A percentile compares a stretch with the other conserved stretches of the same genome.
Conservation (phyloP, 768 basidiomycete genomes). For the Mycena indigotica region DNA sequence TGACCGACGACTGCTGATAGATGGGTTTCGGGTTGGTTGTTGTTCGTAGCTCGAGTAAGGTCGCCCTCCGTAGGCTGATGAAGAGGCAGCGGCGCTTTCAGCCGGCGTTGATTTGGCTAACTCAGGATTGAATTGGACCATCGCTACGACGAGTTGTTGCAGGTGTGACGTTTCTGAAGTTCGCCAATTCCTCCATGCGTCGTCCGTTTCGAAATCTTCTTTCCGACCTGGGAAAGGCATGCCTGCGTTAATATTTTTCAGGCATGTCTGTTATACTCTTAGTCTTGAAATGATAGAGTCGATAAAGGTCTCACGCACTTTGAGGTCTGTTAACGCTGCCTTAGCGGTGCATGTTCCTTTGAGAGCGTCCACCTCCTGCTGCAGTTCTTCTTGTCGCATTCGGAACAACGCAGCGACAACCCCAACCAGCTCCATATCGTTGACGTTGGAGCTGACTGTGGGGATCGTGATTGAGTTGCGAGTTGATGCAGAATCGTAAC, state of each 20-base stretch:
- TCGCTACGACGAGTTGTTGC: constrained; percentile 84
- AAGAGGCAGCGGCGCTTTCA: constrained; percentile 50
- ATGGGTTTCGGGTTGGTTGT: constrained; percentile 50
- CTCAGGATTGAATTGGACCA: constrained; percentile 85
- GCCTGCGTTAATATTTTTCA: constrained; percentile 89
- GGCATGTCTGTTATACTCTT: constrained; percentile 60
- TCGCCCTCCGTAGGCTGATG: constrained; percentile 48
- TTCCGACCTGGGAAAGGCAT: constrained; percentile 80
- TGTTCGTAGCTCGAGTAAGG: constrained; percentile 53
- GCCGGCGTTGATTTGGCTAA: constrained; percentile 77
- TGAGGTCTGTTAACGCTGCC: constrained; percentile 86
- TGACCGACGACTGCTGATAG: constrained; percentile 71
- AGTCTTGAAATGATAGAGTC: constrained; percentile 12
- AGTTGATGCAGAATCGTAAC: constrained; percentile 64
- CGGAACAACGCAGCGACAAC: constrained; percentile 76
- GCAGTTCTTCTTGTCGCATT: constrained; percentile 64
- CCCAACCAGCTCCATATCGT: constrained; percentile 78
- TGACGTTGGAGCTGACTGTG: constrained; percentile 47
- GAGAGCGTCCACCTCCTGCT: constrained; percentile 72
- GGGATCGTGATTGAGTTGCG: constrained; percentile 52
- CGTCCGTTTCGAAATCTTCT: constrained; percentile 83
- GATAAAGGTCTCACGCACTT: constrained; percentile 47
- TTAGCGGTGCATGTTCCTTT: constrained; percentile 73
- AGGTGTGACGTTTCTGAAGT: constrained; percentile 79
- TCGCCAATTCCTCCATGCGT: constrained; percentile 84